phyloP scores from a whole-genome alignment of 495 filamentous ascomycete genomes.

The Daldinia bambusicola region DNA sequence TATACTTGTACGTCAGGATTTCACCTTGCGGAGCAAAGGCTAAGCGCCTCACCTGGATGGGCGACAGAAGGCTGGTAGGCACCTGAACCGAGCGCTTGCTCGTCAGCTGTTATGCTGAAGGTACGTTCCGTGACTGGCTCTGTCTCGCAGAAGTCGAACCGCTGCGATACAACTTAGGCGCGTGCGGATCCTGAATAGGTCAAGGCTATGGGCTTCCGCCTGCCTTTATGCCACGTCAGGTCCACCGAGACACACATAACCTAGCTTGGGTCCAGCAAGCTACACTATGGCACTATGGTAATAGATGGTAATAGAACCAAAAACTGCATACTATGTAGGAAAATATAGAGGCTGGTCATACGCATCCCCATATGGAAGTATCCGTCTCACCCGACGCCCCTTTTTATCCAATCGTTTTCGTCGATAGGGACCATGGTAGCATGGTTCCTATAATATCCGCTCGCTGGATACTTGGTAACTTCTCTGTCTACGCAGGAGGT shows the following conservation, averaged over 20 bases:
- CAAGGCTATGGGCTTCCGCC: conserved; percentile 8
- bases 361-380: conserved; percentile 39
- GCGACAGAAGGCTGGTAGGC: conserved; percentile 18
- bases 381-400: conserved; percentile 38
- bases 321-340: not conserved
- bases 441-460: conserved; percentile 15
- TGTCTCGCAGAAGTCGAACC: conserved; percentile 26
- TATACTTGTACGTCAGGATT: not conserved
- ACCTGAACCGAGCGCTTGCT: conserved; percentile 28
- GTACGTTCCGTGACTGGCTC: conserved; percentile 32
- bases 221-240: conserved; percentile 38
- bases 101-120: conserved; percentile 12
- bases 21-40: not conserved
- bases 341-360: conserved; percentile 37
- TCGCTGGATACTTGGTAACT: conserved; percentile 15
- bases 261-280: conserved; percentile 11
- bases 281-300: too few species aligned
- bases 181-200: conserved; percentile 28
- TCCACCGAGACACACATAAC: conserved; percentile 1
- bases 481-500: not conserved
- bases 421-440: conserved; percentile 17
- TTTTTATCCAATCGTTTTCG: conserved; percentile 28
- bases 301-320: conserved; percentile 1
- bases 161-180: conserved; percentile 35
- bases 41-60: conserved; percentile 14